Evolutionary conservation across 2,329 filamentous ascomycete species (phyloP), one percentile per base, ranked within the genome.

Genomic region (Trichoderma gracile): DNA sequence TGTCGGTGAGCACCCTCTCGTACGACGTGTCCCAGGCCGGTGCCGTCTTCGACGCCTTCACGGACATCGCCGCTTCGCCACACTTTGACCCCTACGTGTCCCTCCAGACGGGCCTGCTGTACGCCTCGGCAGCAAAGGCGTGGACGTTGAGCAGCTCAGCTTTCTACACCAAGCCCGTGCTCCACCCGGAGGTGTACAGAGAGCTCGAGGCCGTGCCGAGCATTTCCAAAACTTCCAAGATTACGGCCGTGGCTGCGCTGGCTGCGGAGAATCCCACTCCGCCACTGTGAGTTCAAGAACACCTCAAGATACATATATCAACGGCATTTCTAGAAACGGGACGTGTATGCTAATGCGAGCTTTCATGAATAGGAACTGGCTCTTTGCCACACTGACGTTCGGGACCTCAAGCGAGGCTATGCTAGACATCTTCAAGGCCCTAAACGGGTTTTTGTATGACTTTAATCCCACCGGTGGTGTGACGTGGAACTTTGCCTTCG

Each of bases 1-100:
- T 81, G 61, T 79, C 77, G 74, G 78, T 76, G 42, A 77, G 77
- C 6, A 68, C 70, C 10, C 77, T 75, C 65, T 56, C 65, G 49
- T 72, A 71, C 66, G 70, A 71, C 7, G 63, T 72, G 12, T 67
- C 69, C 21, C 67, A 66, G 17, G 49, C 62, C 21, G 58, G 64
- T 12, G 65, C 67, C 14, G 63, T 68, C 38, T 70, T 68, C 54
- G 53, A 68, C 7, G 64, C 69, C 15, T 71, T 73, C 63, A 61
- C 65, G 19, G 45, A 69, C 61, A 58, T 70, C 21, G 66, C 65
- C 8, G 59, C 69, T 52, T 63, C 64, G 33, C 59, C 67, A 3
- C 56, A 67, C 3, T 46, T 66, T 2, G 70, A 71, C 25, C 67
- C 69, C 5, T 67, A 69, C n/a, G 69, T 67, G 15, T 69, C 70